A percentile compares a stretch with the other conserved stretches of the same genome.
phyloP scores from a whole-genome alignment of 2,329 filamentous ascomycete species.

The Talaromyces sp. region DNA sequence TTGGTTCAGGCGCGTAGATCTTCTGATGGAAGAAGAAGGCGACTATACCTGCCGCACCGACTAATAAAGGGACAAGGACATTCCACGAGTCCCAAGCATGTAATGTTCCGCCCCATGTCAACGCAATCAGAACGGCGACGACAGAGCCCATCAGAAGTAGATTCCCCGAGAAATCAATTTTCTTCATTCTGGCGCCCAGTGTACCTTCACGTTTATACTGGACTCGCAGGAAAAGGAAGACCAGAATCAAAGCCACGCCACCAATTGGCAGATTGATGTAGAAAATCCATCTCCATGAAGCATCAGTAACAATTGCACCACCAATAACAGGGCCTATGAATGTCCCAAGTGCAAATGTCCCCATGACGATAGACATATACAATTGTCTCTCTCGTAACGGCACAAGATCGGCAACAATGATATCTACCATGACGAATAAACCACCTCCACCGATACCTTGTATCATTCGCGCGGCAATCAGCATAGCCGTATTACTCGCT shows the following conservation, averaged over 20 bases:
- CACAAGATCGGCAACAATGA: slow-evolving; percentile 2
- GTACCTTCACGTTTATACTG: neutral
- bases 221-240: neutral
- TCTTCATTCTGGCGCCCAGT: neutral
- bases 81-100: neutral
- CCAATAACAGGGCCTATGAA: slow-evolving; percentile 26
- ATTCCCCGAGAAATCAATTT: slow-evolving; percentile 7
- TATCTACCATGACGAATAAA: neutral
- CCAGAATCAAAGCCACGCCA: neutral
- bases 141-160: neutral
- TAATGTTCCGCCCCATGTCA: neutral
- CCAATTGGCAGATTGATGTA: slow-evolving; percentile 22
- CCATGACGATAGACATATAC: neutral
- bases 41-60: neutral
- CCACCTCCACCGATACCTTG: slow-evolving; percentile 2
- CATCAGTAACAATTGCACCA: slow-evolving; percentile 22
- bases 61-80: neutral
- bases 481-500: slow-evolving; percentile 1
- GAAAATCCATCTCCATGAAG: slow-evolving; percentile 26
- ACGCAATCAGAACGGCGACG: neutral
- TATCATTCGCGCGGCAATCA: slow-evolving; percentile 1
- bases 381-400: neutral
- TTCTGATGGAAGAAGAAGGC: neutral
- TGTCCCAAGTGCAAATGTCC: slow-evolving; percentile 14
- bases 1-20: neutral